Evolutionary conservation across 2,329 filamentous ascomycete genomes (phyloP).

Genomic region (Ceratocystis diversiconidia): DNA sequence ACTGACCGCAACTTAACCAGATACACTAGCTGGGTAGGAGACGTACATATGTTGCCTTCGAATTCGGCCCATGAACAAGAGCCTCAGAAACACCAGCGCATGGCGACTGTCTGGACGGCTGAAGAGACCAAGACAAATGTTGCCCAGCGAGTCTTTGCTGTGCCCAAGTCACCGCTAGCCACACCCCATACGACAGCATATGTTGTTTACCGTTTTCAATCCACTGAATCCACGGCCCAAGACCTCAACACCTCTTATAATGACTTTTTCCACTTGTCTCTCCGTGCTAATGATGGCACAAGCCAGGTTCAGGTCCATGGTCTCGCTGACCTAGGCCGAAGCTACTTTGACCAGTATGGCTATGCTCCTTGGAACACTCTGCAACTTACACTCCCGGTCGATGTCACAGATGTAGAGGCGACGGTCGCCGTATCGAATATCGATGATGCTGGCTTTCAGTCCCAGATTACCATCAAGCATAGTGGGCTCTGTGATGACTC

Average conservation of each 20-base stretch:
- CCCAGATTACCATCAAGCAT: conserved; percentile 10
- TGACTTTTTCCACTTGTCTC: conserved; percentile 10
- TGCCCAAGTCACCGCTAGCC: neutral
- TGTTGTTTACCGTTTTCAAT: conserved; percentile 11
- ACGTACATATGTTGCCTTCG: neutral
- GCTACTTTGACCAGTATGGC: conserved; percentile 16
- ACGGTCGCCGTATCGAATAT: conserved; percentile 11
- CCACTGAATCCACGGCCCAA: conserved; percentile 3
- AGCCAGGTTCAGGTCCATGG: conserved; percentile 9
- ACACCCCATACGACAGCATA: conserved; percentile 2
- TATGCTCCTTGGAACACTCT: conserved; percentile 11
- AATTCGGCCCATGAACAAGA: neutral
- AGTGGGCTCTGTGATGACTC: conserved; percentile 9
- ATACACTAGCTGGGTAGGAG: neutral
- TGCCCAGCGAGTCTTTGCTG: neutral
- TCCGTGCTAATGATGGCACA: conserved; percentile 4
- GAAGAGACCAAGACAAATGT: neutral
- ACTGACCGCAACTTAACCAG: neutral
- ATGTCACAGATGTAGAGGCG: neutral
- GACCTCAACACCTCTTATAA: conserved; percentile 3
- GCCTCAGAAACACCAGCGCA: neutral
- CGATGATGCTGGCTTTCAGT: conserved; percentile 1
- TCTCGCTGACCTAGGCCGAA: conserved; percentile 4
- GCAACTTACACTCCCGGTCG: conserved; percentile 2
- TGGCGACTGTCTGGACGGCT: conserved; percentile 7